Base-by-base conservation (phyloP, 106 monocot species). In the Platanthera guangdongensis region DNA sequence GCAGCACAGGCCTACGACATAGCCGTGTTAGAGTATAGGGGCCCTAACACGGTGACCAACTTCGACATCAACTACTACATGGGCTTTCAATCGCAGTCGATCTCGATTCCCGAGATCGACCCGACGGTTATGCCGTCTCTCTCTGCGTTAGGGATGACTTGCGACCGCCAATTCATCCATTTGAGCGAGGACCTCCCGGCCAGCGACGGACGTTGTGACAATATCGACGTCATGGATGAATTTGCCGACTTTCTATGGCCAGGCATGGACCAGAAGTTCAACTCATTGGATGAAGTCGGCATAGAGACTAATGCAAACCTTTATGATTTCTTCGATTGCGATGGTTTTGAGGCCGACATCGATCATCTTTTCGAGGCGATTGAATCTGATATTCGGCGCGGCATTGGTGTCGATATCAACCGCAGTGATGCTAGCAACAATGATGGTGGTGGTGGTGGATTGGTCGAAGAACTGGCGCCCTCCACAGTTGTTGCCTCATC, bases 1-100 rank as follows among this genome's bases (percentile, higher is more conserved):
- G 96, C 96, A 18, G 96, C 96, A 1, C 80, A 82, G 52, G 96
- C 96, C 12, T 97, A 97, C 55, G 96, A 97, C 76, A 78, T 86
- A 14, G 96, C 96, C 12, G 96, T 93, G 0, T 82, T 97, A 16
- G 89, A 93, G 52, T 86, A 86, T 87, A 82, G 93, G 81, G 96
- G 96, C 1, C 59, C 71, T 22, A 83, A 71, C 47, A 93, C 96
- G 0, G 91, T 97, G 7, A 97, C 96, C 77, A 97, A 97, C 86
- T 97, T 97, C 47, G 89, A 91, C 76, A 78, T 83, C 48, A 97
- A 83, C 77, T 70, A 75, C 78, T 97, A 97, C 75, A 8, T 81
- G 4, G 21, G 48, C 39, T 11, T 55, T 15, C 55, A 2, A 16
- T 14, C 53, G 8, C 54, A 52, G 4, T 53, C 8, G 6, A 16